Evolutionary conservation across 2,329 filamentous ascomycete species (phyloP).

Genomic region (Fusarium poae): DNA sequence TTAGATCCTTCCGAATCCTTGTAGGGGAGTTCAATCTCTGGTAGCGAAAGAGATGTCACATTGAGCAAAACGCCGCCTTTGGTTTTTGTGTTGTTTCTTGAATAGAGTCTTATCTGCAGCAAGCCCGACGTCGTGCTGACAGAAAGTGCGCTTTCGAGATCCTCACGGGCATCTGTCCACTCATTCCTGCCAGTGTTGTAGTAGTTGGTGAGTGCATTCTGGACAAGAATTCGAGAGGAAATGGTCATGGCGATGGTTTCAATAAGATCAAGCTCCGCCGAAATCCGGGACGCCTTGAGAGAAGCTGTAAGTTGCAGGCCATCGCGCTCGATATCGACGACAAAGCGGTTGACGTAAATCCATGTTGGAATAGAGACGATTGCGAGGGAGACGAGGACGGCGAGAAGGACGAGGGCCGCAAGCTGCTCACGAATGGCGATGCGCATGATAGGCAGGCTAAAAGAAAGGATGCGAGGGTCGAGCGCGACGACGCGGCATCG

Average conservation of each 20-base stretch:
- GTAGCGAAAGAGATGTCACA: slow-evolving; percentile 66
- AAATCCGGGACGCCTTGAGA: slow-evolving; percentile 85
- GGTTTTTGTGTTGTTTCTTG: slow-evolving; percentile 72
- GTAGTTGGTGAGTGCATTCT: slow-evolving; percentile 64
- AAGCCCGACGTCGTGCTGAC: slow-evolving; percentile 69
- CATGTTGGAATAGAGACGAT: slow-evolving; percentile 84
- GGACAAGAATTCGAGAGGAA: slow-evolving; percentile 73
- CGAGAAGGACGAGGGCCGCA: slow-evolving; percentile 80
- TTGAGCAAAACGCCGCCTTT: slow-evolving; percentile 69
- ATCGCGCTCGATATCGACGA: slow-evolving; percentile 65
- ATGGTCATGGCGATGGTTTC: slow-evolving; percentile 81
- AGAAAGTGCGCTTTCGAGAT: slow-evolving; percentile 78
- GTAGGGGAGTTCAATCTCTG: slow-evolving; percentile 73
- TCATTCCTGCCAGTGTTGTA: slow-evolving; percentile 65
- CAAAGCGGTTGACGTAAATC: slow-evolving; percentile 69
- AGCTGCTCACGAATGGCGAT: slow-evolving; percentile 91
- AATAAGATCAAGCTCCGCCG: slow-evolving; percentile 82
- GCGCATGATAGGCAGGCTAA: slow-evolving; percentile 70
- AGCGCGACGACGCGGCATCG: slow-evolving; percentile 48
- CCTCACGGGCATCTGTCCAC: slow-evolving; percentile 71
- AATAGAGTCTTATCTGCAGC: slow-evolving; percentile 80
- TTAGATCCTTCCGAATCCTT: slow-evolving; percentile 66
- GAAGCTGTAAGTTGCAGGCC: slow-evolving; percentile 83
- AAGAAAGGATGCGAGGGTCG: slow-evolving; percentile 34
- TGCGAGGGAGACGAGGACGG: slow-evolving; percentile 79